phyloP scores from a whole-genome alignment of 495 filamentous ascomycete species.

The Penicillium soppii region DNA sequence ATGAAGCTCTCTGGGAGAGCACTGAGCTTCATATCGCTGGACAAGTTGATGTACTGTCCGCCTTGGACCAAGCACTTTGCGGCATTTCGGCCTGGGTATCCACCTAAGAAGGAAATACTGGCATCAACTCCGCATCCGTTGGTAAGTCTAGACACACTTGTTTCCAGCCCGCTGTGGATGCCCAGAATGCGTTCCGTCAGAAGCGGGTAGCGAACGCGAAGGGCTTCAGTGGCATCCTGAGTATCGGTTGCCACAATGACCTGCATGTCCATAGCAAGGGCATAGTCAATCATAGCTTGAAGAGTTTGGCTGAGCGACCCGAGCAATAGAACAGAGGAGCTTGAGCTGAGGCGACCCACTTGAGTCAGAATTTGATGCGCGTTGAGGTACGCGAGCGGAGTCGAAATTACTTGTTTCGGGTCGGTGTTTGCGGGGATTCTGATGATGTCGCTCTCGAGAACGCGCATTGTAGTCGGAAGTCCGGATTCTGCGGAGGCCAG shows the following conservation, averaged over 20 bases:
- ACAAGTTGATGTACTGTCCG: slow-evolving; percentile 24
- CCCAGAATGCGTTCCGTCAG: slow-evolving; percentile 12
- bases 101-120: slow-evolving; percentile 15
- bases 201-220: slow-evolving; percentile 8
- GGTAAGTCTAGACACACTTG: slow-evolving; percentile 15
- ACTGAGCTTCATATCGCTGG: slow-evolving; percentile 21
- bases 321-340: slow-evolving; percentile 15
- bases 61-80: slow-evolving; percentile 18
- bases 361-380: slow-evolving; percentile 17
- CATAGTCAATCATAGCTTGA: slow-evolving; percentile 18
- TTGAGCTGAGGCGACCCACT: slow-evolving; percentile 9
- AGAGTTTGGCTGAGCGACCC: slow-evolving; percentile 19
- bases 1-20: slow-evolving; percentile 21
- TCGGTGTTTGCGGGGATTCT: slow-evolving; percentile 12
- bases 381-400: slow-evolving; percentile 16
- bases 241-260: slow-evolving; percentile 20
- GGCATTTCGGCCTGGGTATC: slow-evolving; percentile 19
- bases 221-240: slow-evolving; percentile 4
- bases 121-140: slow-evolving; percentile 20
- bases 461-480: slow-evolving; percentile 12
- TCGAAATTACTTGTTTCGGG: slow-evolving; percentile 12
- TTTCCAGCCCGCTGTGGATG: slow-evolving; percentile 11
- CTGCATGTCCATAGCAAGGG: slow-evolving; percentile 11
- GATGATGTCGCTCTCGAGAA: slow-evolving; percentile 14
- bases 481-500: slow-evolving; percentile 7